Evolutionary conservation across 2,329 filamentous ascomycete species (phyloP).

Genomic region (Colletotrichum paranaense): DNA sequence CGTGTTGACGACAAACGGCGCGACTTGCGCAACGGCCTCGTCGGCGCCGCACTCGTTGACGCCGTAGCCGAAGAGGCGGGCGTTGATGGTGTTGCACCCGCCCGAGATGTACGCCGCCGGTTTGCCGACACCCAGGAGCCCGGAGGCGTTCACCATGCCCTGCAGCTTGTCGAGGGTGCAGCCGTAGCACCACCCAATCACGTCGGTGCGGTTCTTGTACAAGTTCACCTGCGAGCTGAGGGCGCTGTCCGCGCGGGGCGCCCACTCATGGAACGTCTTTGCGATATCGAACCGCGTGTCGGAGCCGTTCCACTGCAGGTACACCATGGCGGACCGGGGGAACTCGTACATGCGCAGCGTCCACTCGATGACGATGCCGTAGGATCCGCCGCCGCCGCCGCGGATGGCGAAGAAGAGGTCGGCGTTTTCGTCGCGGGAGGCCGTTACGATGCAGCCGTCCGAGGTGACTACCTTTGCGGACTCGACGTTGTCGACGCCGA

Average conservation of each 20-base stretch:
- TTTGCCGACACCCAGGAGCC: conserved; percentile 15
- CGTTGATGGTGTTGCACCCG: conserved; percentile 32
- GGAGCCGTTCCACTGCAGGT: conserved; percentile 27
- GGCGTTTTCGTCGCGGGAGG: conserved; percentile 38
- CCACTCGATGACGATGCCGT: conserved; percentile 44
- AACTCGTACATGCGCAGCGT: conserved; percentile 27
- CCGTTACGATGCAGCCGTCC: conserved; percentile 38
- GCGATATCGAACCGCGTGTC: conserved; percentile 18
- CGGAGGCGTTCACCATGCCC: neutral
- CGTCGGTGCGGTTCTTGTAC: neutral
- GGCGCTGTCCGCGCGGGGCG: conserved; percentile 16
- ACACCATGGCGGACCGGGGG: conserved; percentile 35
- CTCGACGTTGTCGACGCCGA: conserved; percentile 43
- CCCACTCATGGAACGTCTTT: conserved; percentile 34
- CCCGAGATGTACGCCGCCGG: conserved; percentile 25
- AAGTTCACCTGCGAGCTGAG: conserved; percentile 13
- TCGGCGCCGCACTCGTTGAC: conserved; percentile 27
- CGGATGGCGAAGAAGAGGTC: conserved; percentile 46
- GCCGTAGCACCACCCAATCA: neutral
- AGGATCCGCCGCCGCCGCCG: conserved; percentile 44
- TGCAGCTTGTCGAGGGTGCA: neutral
- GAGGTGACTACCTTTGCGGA: conserved; percentile 44
- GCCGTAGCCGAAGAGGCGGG: conserved; percentile 30
- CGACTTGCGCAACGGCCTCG: neutral
- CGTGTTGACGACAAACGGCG: neutral